Base-by-base conservation (phyloP, 2,329 filamentous ascomycete species). In the Hypomyces perniciosus region DNA sequence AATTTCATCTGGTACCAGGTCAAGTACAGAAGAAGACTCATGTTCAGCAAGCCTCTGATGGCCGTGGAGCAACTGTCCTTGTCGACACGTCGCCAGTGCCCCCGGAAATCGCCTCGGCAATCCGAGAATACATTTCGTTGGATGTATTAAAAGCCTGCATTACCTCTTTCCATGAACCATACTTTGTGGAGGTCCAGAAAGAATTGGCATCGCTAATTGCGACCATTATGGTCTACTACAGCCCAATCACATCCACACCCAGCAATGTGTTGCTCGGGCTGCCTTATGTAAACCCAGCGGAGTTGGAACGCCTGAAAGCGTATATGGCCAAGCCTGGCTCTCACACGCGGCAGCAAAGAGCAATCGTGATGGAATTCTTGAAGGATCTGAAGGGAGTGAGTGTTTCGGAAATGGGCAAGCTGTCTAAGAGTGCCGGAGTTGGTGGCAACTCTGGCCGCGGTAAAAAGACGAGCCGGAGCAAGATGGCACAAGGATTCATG, bases 131-230 rank as follows among this genome's bases (percentile, higher is more conserved):
- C 68, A 91, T 97, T 63, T 90, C 85, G 47, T 83, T 84, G 5
- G 88, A 96, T 58, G 89, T 97, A 2, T 79, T 99, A 45, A 89
- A 91, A 71, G 90, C 90, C 0, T 92, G 88, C 62, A 88, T 96
- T 65, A 88, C 85, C 2, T 95, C 88, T 2, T 82, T 99, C 46
- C 88, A 97, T 69, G 93, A 99, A 59, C 85, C 90, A 0, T 96
- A 97, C 68, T 99, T 97, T 68, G 91, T 96, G 33, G 93, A 99
- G 59, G 81, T 95, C 55, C 93, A 99, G 62, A 92, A 91, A 65
- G 91, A 99, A 46, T 78, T 99, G 26, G 92, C 90, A 1, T 81
- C 84, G 26, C 76, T 97, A 35, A 96, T 99, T 55, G 91, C 91
- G 0, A 81, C 85, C 4, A 93, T 97, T 54, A 77, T 96, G 60